Evolutionary conservation across 805 yeast genomes (phyloP).

Genomic region (Ogataea parapolymorpha): DNA sequence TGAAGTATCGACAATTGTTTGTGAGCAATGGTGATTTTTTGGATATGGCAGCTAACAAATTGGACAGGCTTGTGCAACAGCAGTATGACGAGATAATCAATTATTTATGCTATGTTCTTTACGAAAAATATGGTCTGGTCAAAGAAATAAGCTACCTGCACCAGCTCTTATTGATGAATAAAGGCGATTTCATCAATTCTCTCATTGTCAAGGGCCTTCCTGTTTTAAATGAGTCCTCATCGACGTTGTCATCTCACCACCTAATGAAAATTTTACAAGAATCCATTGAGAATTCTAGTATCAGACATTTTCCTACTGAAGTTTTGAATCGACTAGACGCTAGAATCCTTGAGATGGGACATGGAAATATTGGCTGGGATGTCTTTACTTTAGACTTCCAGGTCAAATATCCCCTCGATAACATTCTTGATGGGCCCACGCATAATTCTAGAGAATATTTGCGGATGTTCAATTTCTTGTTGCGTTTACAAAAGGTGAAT

Average conservation of each 20-base stretch:
- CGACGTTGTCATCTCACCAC: conserved; percentile 59
- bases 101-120: conserved; percentile 48
- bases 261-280: conserved; percentile 63
- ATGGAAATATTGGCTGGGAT: conserved; percentile 83
- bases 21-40: conserved; percentile 30
- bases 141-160: conserved; percentile 61
- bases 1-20: conserved; percentile 8
- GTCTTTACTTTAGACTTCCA: conserved; percentile 83
- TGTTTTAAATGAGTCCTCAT: conserved; percentile 58
- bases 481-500: conserved; percentile 69
- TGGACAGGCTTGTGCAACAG: conserved; percentile 35
- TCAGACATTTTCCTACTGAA: conserved; percentile 37
- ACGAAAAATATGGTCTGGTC: conserved; percentile 45
- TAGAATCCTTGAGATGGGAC: conserved; percentile 68
- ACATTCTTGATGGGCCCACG: conserved; percentile 47
- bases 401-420: conserved; percentile 46
- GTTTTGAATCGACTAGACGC: conserved; percentile 70
- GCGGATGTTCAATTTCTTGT: conserved; percentile 78
- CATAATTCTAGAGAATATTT: conserved; percentile 58
- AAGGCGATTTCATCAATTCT: conserved; percentile 78
- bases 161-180: conserved; percentile 63
- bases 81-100: conserved; percentile 53
- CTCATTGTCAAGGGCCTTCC: conserved; percentile 54
- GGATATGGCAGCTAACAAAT: conserved; percentile 25
- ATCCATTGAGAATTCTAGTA: conserved; percentile 55